Base-by-base conservation (phyloP, 345 rosid genomes). In the Eutrema yunnanense region DNA sequence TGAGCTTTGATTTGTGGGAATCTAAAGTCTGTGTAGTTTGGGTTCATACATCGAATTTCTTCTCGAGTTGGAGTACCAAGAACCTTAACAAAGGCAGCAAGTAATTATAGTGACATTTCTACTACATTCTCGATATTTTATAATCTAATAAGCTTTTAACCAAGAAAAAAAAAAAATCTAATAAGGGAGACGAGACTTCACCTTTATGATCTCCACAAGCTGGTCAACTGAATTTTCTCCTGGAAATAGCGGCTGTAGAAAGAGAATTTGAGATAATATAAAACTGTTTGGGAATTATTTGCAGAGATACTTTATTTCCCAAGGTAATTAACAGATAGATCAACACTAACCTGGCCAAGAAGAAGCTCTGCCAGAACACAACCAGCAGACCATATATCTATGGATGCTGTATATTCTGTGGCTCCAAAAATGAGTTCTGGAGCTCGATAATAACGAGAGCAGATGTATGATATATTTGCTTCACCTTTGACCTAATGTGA, bases 311-410 rank as follows among this genome's bases (percentile, higher is more conserved):
- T 33, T 36, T 9, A 55, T n/a, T 27, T 34, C 2, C 9, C 63
- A 63, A 7, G 47, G 13, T 54, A 43, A 33, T 62, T 41, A 52
- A 44, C 48, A 8, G 14, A 30, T 14, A 65, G 26, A 43, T 29
- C 59, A 6, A 48, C 51, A 79, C 81, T 61, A 64, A 86, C 96
- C 88, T 85, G 96, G 63, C 93, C 90, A 16, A 87, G 81, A 59
- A 90, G 92, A 79, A 90, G 92, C 84, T 90, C 96, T 11, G 96
- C 92, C 60, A 89, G 83, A 62, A 90, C 90, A 84, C 96, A 90
- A 71, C 96, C 96, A 76, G 88, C 90, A 27, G 96, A 90, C 96
- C 96, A 90, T 62, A 87, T 87, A 84, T 90, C 96, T 37, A 90
- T 85, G 9, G 96, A 85, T 40, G 90, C 58, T 63, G 96, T 79